phyloP scores from a whole-genome alignment of 2,329 filamentous ascomycete species.

The Beauveria asiatica region DNA sequence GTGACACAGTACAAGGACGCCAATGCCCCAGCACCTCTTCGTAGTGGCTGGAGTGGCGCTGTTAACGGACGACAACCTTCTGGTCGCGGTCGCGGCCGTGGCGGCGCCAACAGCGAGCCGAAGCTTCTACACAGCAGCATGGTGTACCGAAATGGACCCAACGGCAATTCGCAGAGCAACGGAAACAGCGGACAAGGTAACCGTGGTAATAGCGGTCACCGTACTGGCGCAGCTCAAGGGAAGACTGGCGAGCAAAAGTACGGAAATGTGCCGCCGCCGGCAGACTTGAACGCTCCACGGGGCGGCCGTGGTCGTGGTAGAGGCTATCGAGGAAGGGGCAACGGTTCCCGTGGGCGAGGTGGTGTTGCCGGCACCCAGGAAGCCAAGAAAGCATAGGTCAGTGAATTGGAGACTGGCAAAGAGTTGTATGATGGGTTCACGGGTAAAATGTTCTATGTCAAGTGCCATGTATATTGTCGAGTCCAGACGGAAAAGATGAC shows the following conservation, averaged over 20 bases:
- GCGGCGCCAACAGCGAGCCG: slow-evolving; percentile 26
- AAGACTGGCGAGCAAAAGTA: slow-evolving; percentile 29
- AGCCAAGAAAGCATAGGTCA: neutral
- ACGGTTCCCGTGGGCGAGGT: slow-evolving; percentile 26
- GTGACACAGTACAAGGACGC: slow-evolving; percentile 56
- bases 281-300: slow-evolving; percentile 40
- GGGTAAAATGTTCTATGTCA: neutral
- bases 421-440: neutral
- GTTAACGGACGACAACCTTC: slow-evolving; percentile 36
- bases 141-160: slow-evolving; percentile 38
- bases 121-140: slow-evolving; percentile 43
- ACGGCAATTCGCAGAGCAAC: slow-evolving; percentile 19
- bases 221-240: slow-evolving; percentile 19
- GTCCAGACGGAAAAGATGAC: neutral
- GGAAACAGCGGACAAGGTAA: slow-evolving; percentile 18
- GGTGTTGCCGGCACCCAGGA: slow-evolving; percentile 14
- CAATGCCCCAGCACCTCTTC: slow-evolving; percentile 43
- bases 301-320: slow-evolving; percentile 33
- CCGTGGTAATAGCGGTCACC: slow-evolving; percentile 12
- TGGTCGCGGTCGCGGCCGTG: slow-evolving; percentile 25
- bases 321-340: slow-evolving; percentile 31
- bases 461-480: neutral
- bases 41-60: slow-evolving; percentile 50
- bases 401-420: neutral
- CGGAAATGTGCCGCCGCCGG: slow-evolving; percentile 52